A percentile compares a stretch with the other conserved stretches of the same genome.
Conservation (phyloP, 306 rosid species). For the Crotalaria pallida region DNA sequence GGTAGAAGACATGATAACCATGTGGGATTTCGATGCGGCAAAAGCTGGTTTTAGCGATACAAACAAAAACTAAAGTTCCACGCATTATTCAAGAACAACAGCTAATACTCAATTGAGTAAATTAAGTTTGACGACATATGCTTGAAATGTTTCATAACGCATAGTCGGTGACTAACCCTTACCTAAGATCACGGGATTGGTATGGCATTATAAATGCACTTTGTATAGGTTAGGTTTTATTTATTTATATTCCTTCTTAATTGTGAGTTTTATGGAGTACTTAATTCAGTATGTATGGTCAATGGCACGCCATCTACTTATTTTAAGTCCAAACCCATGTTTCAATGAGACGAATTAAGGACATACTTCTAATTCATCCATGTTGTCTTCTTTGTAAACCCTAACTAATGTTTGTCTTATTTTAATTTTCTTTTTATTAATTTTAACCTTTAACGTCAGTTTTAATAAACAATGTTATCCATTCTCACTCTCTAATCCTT, state of each 20-base stretch:
- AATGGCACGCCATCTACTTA: slow-evolving; percentile 26
- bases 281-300: slow-evolving; percentile 9
- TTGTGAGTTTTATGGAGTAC: background rate
- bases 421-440: slow-evolving; percentile 31
- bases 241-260: background rate
- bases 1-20: background rate
- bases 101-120: background rate
- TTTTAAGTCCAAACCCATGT: background rate
- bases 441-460: slow-evolving; percentile 19
- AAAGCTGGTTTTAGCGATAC: slow-evolving; percentile 9
- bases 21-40: slow-evolving; percentile 32
- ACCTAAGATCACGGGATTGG: slow-evolving; percentile 40
- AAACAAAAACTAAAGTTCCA: slow-evolving; percentile 27
- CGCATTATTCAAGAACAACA: background rate
- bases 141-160: slow-evolving; percentile 7
- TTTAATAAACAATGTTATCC: slow-evolving; percentile 22
- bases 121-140: background rate
- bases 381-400: slow-evolving; percentile 4
- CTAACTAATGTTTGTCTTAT: slow-evolving; percentile 38
- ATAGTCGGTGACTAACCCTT: slow-evolving; percentile 58
- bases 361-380: background rate
- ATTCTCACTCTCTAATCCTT: background rate
- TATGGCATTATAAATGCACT: slow-evolving; percentile 9
- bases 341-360: background rate
- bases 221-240: background rate